These are phyloP conservation scores for Chimonanthus salicifolius DNA, from an alignment of 164 flowering plant species.

Conservation along the genomic window DNA sequence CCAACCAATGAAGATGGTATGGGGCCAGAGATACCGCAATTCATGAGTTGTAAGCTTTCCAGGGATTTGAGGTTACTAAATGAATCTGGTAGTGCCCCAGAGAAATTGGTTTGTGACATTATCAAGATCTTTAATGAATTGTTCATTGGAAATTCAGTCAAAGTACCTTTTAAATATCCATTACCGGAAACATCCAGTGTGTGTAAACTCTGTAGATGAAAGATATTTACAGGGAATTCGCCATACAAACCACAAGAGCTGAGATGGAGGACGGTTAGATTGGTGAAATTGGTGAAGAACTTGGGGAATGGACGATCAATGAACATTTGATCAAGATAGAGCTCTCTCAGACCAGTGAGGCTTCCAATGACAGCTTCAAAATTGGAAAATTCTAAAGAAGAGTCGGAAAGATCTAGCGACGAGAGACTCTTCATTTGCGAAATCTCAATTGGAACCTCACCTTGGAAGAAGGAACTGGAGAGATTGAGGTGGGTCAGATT, in stretches of 20 bases:
- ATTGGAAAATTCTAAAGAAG: neutral
- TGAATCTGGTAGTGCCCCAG: slow-evolving; percentile 35
- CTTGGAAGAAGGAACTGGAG: slow-evolving; percentile 39
- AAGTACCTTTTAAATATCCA: slow-evolving; percentile 9
- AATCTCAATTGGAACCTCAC: slow-evolving; percentile 36
- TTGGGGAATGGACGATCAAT: neutral
- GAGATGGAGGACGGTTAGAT: neutral
- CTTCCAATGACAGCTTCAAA: too few species aligned
- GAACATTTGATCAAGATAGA: too few species aligned
- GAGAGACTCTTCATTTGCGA: slow-evolving; percentile 22
- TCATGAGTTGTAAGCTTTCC: slow-evolving; percentile 19
- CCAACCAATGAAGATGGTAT: neutral
- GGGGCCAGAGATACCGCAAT: slow-evolving; percentile 13
- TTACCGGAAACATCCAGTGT: slow-evolving; percentile 33
- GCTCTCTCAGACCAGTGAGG: slow-evolving; percentile 14
- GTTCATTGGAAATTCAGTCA: slow-evolving; percentile 28
- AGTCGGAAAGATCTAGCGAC: slow-evolving; percentile 13
- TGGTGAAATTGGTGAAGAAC: neutral
- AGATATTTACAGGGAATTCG: neutral
- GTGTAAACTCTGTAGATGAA: slow-evolving; percentile 19
- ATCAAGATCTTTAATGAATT: too few species aligned
- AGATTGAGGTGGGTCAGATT: slow-evolving; percentile 38
- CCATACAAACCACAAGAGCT: neutral
- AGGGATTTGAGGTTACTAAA: slow-evolving; percentile 28
- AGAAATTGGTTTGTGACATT: slow-evolving; percentile 26